phyloP scores from a whole-genome alignment of 1,284 basidiomycete genomes.

The Cutaneotrichosporon curvatum region DNA sequence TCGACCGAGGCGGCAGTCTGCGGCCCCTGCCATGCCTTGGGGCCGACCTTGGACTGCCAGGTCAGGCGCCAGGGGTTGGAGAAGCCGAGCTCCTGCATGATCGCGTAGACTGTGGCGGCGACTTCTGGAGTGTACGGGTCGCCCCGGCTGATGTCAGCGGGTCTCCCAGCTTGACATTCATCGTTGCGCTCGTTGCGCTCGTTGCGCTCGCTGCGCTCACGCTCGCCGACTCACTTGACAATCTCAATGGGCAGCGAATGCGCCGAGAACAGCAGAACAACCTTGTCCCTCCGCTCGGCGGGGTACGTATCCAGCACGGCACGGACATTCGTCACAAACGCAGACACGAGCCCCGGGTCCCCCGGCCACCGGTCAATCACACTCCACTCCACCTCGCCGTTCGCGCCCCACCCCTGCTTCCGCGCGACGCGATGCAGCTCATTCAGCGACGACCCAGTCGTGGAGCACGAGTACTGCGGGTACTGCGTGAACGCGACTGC shows the following conservation, averaged over 20 bases:
- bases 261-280: conserved; percentile 89
- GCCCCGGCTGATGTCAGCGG: conserved; percentile 65
- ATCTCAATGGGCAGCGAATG: conserved; percentile 97
- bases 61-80: conserved; percentile 73
- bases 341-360: conserved; percentile 86
- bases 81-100: conserved; percentile 76
- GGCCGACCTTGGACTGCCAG: conserved; percentile 98
- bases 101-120: conserved; percentile 80
- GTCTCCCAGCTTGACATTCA: too few relatives aligned
- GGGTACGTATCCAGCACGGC: conserved; percentile 75
- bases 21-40: conserved; percentile 96
- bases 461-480: conserved; percentile 97
- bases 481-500: conserved; percentile 98
- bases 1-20: conserved; percentile 90
- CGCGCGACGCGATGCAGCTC: conserved; percentile 62
- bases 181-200: too few relatives aligned
- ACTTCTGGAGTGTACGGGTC: conserved; percentile 97
- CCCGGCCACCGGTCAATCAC: conserved; percentile 98
- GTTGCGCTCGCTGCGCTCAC: not conserved
- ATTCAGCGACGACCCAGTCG: conserved; percentile 93
- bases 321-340: conserved; percentile 83
- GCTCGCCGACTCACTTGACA: conserved; percentile 57
- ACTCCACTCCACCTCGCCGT: conserved; percentile 77
- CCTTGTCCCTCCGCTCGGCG: conserved; percentile 58
- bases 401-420: conserved; percentile 49